Conservation (phyloP, 2,329 filamentous ascomycete species). For the Lachnum nothofagi region DNA sequence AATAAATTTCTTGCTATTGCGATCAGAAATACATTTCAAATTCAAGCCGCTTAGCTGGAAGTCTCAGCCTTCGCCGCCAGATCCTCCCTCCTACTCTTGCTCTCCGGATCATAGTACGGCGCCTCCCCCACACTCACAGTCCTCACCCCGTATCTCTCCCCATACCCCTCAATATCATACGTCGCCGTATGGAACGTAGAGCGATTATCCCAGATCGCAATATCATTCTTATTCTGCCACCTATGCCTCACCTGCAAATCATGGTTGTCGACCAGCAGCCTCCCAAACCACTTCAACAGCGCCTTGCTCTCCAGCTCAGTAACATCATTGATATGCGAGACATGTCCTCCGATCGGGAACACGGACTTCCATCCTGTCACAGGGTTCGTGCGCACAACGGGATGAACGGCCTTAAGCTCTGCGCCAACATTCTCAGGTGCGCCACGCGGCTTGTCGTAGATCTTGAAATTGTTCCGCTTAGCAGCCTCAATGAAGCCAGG, state of each 20-base stretch:
- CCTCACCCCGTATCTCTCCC: constrained; percentile 41
- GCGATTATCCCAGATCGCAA: constrained; percentile 54
- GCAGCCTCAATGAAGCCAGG: constrained; percentile 48
- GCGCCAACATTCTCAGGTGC: constrained; percentile 46
- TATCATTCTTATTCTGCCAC: constrained; percentile 32
- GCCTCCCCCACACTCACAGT: constrained; percentile 46
- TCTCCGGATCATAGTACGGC: constrained; percentile 45
- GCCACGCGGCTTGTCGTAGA: constrained; percentile 44
- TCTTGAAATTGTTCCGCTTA: constrained; percentile 37
- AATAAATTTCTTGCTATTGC: no score
- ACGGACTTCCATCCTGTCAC: constrained; percentile 54
- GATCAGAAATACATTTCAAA: no score
- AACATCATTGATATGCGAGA: constrained; percentile 47
- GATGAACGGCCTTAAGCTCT: constrained; percentile 46
- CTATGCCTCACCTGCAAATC: constrained; percentile 45
- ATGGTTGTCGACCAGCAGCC: constrained; percentile 50
- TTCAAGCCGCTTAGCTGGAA: neutral
- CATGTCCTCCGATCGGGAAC: constrained; percentile 48
- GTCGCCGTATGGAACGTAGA: constrained; percentile 50
- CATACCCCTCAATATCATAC: constrained; percentile 45
- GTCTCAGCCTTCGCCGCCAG: constrained; percentile 21
- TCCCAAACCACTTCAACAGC: constrained; percentile 48
- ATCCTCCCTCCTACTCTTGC: constrained; percentile 39
- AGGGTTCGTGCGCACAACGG: constrained; percentile 51
- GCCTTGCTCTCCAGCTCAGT: constrained; percentile 44